Evolutionary conservation across 2,329 filamentous ascomycete genomes (phyloP).

Genomic region (Calonectria naviculata): DNA sequence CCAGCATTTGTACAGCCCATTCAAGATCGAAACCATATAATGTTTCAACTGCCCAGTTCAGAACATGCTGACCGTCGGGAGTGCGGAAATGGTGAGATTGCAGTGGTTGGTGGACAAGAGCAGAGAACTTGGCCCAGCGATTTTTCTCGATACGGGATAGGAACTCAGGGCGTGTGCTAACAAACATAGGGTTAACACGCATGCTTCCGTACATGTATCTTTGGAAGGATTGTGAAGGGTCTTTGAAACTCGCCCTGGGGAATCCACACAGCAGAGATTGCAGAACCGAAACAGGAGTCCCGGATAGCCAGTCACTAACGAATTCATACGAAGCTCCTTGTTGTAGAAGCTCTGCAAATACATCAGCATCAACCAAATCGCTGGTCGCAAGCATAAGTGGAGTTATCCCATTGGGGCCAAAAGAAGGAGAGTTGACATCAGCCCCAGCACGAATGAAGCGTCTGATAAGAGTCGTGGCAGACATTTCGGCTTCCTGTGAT

Average conservation of each 20-base stretch:
- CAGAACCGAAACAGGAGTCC: background rate
- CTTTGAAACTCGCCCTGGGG: background rate
- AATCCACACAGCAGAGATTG: background rate
- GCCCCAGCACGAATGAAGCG: background rate
- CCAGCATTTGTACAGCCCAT: background rate
- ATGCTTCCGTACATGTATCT: background rate
- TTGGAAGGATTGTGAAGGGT: background rate
- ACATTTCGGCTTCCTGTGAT: background rate
- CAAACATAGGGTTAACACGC: background rate
- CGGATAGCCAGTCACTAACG: background rate
- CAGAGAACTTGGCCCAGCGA: background rate
- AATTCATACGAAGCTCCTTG: background rate
- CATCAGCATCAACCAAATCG: background rate
- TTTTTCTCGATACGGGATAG: background rate
- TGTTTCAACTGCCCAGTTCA: slow-evolving; percentile 5
- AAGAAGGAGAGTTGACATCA: background rate
- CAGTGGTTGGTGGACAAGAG: background rate
- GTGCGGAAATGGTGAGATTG: background rate
- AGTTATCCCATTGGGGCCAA: background rate
- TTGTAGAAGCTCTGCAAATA: background rate
- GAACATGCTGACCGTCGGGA: background rate
- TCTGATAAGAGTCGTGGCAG: background rate
- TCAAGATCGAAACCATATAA: background rate
- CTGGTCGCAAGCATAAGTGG: slow-evolving; percentile 5
- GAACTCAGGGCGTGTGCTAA: background rate